Evolutionary conservation across 2,329 filamentous ascomycete species (phyloP).

Genomic region (Phialophora expanda): DNA sequence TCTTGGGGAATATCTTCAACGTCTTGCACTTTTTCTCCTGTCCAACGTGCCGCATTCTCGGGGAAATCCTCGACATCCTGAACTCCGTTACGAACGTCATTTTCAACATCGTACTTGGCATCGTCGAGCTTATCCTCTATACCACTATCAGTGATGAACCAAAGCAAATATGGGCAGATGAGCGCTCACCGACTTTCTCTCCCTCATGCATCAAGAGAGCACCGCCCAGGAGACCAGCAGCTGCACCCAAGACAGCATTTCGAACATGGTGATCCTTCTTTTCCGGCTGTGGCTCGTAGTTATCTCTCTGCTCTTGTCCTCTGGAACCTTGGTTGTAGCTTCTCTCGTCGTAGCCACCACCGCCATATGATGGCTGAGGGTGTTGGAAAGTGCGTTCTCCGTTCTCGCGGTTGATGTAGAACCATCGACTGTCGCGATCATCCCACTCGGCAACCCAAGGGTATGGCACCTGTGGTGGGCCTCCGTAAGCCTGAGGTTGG

Average conservation of each 20-base stretch:
- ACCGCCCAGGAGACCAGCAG: slow-evolving; percentile 51
- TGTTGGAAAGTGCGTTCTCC: slow-evolving; percentile 51
- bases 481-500: slow-evolving; percentile 25
- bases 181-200: slow-evolving; percentile 48
- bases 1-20: slow-evolving; percentile 49
- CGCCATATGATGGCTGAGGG: slow-evolving; percentile 41
- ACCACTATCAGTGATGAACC: slow-evolving; percentile 7
- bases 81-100: slow-evolving; percentile 38
- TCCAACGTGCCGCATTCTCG: slow-evolving; percentile 52
- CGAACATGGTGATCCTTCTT: slow-evolving; percentile 40
- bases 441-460: slow-evolving; percentile 57
- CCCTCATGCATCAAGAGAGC: slow-evolving; percentile 55
- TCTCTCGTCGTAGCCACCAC: slow-evolving; percentile 18
- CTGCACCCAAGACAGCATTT: slow-evolving; percentile 50
- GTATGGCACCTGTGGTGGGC: slow-evolving; percentile 42
- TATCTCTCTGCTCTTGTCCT: slow-evolving; percentile 31
- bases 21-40: slow-evolving; percentile 50
- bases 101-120: slow-evolving; percentile 43
- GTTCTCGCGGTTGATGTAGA: slow-evolving; percentile 55
- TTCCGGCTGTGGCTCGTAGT: slow-evolving; percentile 35
- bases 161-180: neutral
- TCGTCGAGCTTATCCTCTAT: slow-evolving; percentile 46
- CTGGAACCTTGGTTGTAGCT: slow-evolving; percentile 26
- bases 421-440: slow-evolving; percentile 48
- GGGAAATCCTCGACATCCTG: slow-evolving; percentile 49